These are phyloP conservation scores for Russula vinacea DNA, from an alignment of 768 basidiomycete genomes.

Conservation along the genomic window DNA sequence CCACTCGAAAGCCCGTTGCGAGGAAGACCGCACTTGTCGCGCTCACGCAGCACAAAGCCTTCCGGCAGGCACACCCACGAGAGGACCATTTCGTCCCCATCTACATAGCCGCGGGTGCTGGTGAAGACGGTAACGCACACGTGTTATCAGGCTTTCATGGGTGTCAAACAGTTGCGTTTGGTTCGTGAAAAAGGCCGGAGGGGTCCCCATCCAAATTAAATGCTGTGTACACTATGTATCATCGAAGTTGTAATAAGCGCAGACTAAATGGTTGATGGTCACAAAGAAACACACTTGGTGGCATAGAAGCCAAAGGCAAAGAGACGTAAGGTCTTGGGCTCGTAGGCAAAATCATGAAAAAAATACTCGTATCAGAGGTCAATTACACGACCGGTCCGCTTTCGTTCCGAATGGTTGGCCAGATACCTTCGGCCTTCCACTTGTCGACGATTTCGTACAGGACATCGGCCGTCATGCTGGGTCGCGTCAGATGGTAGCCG, in stretches of 20 bases:
- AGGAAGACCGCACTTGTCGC: conserved; percentile 55
- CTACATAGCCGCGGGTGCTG: conserved; percentile 73
- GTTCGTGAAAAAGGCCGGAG: conserved; percentile 37
- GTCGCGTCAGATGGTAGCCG: conserved; percentile 62
- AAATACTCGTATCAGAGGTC: conserved; percentile 19
- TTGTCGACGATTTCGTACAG: conserved; percentile 72
- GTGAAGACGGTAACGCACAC: conserved; percentile 50
- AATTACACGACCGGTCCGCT: conserved; percentile 1
- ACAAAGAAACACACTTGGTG: neutral
- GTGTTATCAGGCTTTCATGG: conserved; percentile 55
- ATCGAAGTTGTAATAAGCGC: conserved; percentile 15
- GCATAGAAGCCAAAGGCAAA: conserved; percentile 9
- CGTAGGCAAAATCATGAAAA: conserved; percentile 23
- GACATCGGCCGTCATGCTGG: conserved; percentile 58
- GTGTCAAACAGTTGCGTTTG: conserved; percentile 65
- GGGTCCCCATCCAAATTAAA: conserved; percentile 20
- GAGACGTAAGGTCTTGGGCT: conserved; percentile 15
- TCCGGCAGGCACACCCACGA: conserved; percentile 66
- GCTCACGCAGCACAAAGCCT: conserved; percentile 57
- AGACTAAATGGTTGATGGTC: conserved; percentile 9
- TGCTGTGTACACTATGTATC: conserved; percentile 21
- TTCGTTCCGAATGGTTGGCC: conserved; percentile 37
- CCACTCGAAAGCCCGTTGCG: conserved; percentile 41
- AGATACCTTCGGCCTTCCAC: conserved; percentile 69
- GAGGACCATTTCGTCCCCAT: conserved; percentile 81